Evolutionary conservation across 768 basidiomycete species (phyloP).

Genomic region (Mycena alexandri): DNA sequence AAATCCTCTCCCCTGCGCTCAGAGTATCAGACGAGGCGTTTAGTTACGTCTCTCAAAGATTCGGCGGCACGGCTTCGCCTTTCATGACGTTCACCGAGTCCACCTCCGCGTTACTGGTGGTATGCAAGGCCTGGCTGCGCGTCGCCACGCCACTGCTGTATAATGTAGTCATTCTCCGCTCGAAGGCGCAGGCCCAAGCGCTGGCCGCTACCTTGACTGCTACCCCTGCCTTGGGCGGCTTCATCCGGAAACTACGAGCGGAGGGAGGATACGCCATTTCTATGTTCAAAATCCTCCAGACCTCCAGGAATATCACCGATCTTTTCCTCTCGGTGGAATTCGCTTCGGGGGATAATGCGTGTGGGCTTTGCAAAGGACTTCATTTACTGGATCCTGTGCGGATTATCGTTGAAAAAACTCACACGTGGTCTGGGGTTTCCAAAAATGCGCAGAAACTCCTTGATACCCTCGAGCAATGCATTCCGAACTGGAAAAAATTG

Average conservation of each 20-base stretch:
- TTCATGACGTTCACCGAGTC: slow-evolving; percentile 19
- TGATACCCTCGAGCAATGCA: neutral
- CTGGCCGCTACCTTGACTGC: slow-evolving; percentile 2
- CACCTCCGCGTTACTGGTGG: slow-evolving; percentile 22
- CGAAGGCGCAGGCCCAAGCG: slow-evolving; percentile 26
- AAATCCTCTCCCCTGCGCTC: slow-evolving; percentile 21
- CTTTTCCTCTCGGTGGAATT: slow-evolving; percentile 2
- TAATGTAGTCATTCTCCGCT: slow-evolving; percentile 19
- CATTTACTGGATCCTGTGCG: slow-evolving; percentile 12
- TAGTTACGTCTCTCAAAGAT: neutral
- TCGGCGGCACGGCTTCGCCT: neutral
- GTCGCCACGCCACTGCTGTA: slow-evolving; percentile 33
- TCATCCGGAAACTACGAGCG: slow-evolving; percentile 32
- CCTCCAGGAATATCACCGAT: slow-evolving; percentile 18
- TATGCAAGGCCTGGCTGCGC: slow-evolving; percentile 31
- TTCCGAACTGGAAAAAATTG: slow-evolving; percentile 16
- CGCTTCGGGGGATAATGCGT: slow-evolving; percentile 7
- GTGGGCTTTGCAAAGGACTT: slow-evolving; percentile 18
- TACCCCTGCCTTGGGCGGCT: slow-evolving; percentile 22
- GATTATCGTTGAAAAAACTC: neutral
- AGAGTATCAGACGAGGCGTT: slow-evolving; percentile 13
- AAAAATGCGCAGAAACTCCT: neutral
- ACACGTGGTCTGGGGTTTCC: neutral
- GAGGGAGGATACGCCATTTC: slow-evolving; percentile 31
- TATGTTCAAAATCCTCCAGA: slow-evolving; percentile 29